Evolutionary conservation across 129 eudicot species (phyloP).

Genomic region (Deinandra increscens): DNA sequence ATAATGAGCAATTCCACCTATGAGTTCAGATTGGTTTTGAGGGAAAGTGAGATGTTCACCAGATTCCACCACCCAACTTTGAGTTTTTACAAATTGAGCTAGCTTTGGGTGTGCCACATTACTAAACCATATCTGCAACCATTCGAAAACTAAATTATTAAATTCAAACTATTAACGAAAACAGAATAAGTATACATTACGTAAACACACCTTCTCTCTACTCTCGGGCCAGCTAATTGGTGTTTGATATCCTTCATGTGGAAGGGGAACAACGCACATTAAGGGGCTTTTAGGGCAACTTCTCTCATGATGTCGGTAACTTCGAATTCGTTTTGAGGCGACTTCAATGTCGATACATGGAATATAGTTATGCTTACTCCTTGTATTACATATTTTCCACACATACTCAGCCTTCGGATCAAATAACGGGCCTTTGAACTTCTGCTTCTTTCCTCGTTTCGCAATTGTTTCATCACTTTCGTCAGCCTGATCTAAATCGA

Average conservation of each 20-base stretch:
- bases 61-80: conserved; percentile 76
- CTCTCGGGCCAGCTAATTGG: conserved; percentile 88
- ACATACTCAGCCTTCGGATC: conserved; percentile 70
- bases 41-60: conserved; percentile 86
- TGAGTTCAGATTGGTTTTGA: conserved; percentile 62
- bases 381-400: conserved; percentile 76
- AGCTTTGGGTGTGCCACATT: conserved; percentile 94
- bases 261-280: conserved; percentile 94
- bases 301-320: conserved; percentile 82
- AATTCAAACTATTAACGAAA: conserved; percentile 17
- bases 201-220: conserved; percentile 56
- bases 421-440: conserved; percentile 64
- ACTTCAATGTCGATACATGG: conserved; percentile 90
- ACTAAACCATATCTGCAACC: conserved; percentile 68
- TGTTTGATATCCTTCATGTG: conserved; percentile 70
- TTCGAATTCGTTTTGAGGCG: conserved; percentile 44
- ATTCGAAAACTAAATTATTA: conserved; percentile 26
- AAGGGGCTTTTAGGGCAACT: conserved; percentile 69
- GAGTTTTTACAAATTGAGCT: conserved; percentile 60
- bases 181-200: neutral
- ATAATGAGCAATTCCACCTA: conserved; percentile 76
- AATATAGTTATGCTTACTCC: conserved; percentile 95
- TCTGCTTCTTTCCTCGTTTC: conserved; percentile 43
- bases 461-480: conserved; percentile 28
- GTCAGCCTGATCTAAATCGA: conserved; percentile 46